Conservation (phyloP, 2,329 filamentous ascomycete species). For the Mariannaea sp. region DNA sequence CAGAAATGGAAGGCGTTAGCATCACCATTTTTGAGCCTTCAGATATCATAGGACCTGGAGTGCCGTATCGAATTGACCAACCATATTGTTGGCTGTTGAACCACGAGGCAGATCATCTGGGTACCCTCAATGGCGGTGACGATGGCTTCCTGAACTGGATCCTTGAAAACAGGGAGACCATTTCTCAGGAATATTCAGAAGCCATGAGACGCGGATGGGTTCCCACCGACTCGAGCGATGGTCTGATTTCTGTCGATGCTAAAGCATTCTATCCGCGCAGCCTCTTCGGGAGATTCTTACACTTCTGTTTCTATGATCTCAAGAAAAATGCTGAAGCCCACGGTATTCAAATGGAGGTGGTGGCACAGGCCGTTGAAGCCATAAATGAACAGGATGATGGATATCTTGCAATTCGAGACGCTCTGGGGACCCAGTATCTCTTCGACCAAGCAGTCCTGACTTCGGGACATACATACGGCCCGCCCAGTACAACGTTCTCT, state of each 20-base stretch:
- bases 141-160: neutral
- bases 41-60: neutral
- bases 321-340: neutral
- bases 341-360: neutral
- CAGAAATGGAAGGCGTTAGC: neutral
- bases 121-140: neutral
- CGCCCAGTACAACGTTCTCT: neutral
- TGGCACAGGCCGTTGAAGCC: neutral
- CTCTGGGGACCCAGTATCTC: neutral
- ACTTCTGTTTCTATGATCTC: neutral
- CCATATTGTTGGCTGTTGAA: slow-evolving; percentile 6
- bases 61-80: neutral
- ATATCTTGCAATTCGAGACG: neutral
- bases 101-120: neutral
- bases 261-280: slow-evolving; percentile 1
- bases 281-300: neutral
- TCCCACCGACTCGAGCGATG: neutral
- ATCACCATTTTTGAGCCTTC: slow-evolving; percentile 2
- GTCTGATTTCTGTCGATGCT: neutral
- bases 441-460: neutral
- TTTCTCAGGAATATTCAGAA: neutral
- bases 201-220: neutral
- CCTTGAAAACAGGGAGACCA: neutral
- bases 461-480: neutral
- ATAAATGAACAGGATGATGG: neutral